Evolutionary conservation across 169 alveolate genomes (phyloP), one percentile per base, ranked within the genome.

Genomic region (Eimeria necatrix): DNA sequence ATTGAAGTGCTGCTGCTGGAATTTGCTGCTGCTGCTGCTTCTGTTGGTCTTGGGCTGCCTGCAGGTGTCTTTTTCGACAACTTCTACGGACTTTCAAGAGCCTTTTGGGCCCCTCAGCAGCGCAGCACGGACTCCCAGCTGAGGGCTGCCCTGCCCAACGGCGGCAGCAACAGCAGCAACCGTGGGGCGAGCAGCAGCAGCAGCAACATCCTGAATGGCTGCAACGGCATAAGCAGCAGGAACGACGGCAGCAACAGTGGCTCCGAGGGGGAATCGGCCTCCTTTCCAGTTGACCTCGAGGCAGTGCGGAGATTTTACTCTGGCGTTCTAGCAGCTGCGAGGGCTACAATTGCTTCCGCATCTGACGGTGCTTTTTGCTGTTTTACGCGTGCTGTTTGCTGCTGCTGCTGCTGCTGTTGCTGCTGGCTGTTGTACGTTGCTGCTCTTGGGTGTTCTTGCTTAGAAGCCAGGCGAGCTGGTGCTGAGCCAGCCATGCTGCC

Each of bases 21-120:
- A 26, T 18, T 24, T 73, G n/a, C 24, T 74, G 85, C 59, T 32
- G 85, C 60, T 74, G 85, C 85, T 74, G 85, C 46, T 10, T 56
- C 46, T 14, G 78, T 24, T 68, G 32, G 41, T 68, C 41, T 24
- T 68, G 78, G 41, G 32, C 78, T 12, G 71, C 46, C 5, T n/a
- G 3, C 49, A 80, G 89, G 70, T 4, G 2, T 64, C 3, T 80
- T 80, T 24, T 48, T 56, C 14, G n/a, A 14, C n/a, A 80, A n/a
- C 71, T 80, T 80, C 70, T 80, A 18, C 51, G 89, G 20, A 22
- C 20, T 80, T n/a, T 51, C 70, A 16, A 26, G 49, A n/a, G 53
- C 46, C 51, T 80, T 80, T n/a, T 20, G 56, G 48, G 8, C 7
- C 24, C 71, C 89, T 80, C 48, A 18, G 32, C 1, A 18, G 20